Evolutionary conservation across 2,329 filamentous ascomycete species (phyloP), one percentile per base, ranked within the genome.

Genomic region (Coniochaeta hoffmannii): DNA sequence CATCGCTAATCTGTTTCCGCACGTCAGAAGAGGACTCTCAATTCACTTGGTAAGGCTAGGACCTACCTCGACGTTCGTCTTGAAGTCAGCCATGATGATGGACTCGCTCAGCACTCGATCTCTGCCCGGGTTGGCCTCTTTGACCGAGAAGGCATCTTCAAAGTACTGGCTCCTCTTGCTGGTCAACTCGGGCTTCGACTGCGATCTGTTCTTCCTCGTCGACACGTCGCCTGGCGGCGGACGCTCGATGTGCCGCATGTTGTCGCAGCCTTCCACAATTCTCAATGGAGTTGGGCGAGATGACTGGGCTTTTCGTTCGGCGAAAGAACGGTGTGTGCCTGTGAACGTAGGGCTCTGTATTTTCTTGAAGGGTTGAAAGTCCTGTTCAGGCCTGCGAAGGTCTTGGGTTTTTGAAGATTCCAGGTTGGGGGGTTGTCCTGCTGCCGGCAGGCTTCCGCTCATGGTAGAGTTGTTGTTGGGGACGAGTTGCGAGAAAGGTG

Each of bases 1-100:
- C 86, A 65, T 93, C 87, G 61, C 86, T 81, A 64, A 92, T 82
- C 84, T 91, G 56, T 35, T 34, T 14, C n/a, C 17, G n/a, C 28
- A 11, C 55, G 19, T 26, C 22, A 46, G 24, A 6, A 28, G 6
- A 30, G 32, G 1, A 53, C 11, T 9, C 10, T 8, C 7, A 14
- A 22, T 41, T 19, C 36, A 11, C 17, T 3, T 1, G n/a, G 10
- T 44, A 9, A 30, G 19, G 14, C 26, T 49, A 5, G 35, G 41
- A 71, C 78, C 61, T 70, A 87, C 84, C 62, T 81, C 80, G 36
- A 81, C 79, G 60, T 86, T 88, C 5, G 83, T 83, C 64, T 78
- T 81, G 31, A 89, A 68, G 62, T 88, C 86, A 26, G 80, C 82
- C 59, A 86, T 71, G 46, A 90, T 77, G 32, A 84, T 73, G 1